Evolutionary conservation across 768 basidiomycete genomes (phyloP), one percentile per base, ranked within the genome.

Genomic region (Amanita thiersii): DNA sequence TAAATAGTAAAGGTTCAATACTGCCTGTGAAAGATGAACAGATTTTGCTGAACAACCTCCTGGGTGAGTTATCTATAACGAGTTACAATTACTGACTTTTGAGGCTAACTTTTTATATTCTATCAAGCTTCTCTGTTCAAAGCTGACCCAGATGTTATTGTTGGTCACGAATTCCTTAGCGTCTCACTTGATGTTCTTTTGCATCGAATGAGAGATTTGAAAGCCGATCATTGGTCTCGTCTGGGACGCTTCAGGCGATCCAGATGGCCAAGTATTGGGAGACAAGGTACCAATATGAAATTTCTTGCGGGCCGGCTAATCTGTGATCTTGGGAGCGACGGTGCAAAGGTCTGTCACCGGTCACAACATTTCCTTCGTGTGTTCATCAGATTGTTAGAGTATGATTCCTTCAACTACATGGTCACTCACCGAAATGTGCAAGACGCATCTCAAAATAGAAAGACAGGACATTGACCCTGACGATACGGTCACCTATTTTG

Each of bases 341-440:
- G 87, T 23, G 90, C 89, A 10, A 96, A 92, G 70, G 92, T 89
- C 50, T 1, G 72, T 43, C 12, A 11, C 32, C 37, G 32, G 2
- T 10, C 24, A 32, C 41, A 5, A 17, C 39, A 32, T 7, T 45
- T 11, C 8, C 9, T 29, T 18, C 43, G 15, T 40, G 2, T 37
- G 3, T 6, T 31, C 19, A 26, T n/a, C n/a, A 45, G 32, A 26
- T 31, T 20, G 12, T 14, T 52, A 94, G 91, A 82, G 86, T 15
- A 94, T 97, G 90, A 98, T 99, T 56, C 65, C 82, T 0, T 98
- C 96, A 2, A 97, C 91, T 3, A 98, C 96, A 1, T 99, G 96
- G 96, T 94, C 93, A 2, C 65, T 98, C 40, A 90, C 89, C 6
- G 96, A 99, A 61, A 97, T 99, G 92, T 92, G 88, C 63, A 75